These are phyloP conservation scores for Suhomyces anneliseae DNA, from an alignment of 1,139 yeast species.

Conservation along the genomic window DNA sequence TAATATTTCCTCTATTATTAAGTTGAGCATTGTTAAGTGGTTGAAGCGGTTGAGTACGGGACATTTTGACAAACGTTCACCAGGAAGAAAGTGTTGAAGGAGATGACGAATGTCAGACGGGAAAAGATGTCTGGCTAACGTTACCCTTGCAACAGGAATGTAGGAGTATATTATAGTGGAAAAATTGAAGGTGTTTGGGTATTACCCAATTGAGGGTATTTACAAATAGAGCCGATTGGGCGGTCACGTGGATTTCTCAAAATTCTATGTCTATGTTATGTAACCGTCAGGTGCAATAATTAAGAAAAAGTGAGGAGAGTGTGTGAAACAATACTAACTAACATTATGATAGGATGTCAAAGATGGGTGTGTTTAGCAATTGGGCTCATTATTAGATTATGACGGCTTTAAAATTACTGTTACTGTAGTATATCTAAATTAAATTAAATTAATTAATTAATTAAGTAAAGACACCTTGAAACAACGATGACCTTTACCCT, in stretches of 20 bases:
- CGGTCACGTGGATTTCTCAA: slow-evolving; percentile 9
- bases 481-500: too few species aligned
- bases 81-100: not conserved
- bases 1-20: slow-evolving; percentile 39
- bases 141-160: slow-evolving; percentile 3
- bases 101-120: slow-evolving; percentile 6
- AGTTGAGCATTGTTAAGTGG: slow-evolving; percentile 49
- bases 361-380: too few species aligned
- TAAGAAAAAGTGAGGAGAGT: too few species aligned
- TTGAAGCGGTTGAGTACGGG: slow-evolving; percentile 44
- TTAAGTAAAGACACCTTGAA: too few species aligned
- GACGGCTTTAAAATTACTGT: too few species aligned
- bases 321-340: too few species aligned
- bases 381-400: too few species aligned
- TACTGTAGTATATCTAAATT: too few species aligned
- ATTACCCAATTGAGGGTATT: slow-evolving; percentile 16
- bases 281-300: too few species aligned
- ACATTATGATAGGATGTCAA: too few species aligned
- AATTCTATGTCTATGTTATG: not conserved
- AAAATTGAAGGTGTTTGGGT: slow-evolving; percentile 14
- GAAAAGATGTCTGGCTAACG: slow-evolving; percentile 9
- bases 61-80: slow-evolving; percentile 21
- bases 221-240: slow-evolving; percentile 15
- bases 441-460: too few species aligned
- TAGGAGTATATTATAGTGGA: slow-evolving; percentile 8